phyloP scores from a whole-genome alignment of 2,329 filamentous ascomycete species.

The Penicillium sp. region DNA sequence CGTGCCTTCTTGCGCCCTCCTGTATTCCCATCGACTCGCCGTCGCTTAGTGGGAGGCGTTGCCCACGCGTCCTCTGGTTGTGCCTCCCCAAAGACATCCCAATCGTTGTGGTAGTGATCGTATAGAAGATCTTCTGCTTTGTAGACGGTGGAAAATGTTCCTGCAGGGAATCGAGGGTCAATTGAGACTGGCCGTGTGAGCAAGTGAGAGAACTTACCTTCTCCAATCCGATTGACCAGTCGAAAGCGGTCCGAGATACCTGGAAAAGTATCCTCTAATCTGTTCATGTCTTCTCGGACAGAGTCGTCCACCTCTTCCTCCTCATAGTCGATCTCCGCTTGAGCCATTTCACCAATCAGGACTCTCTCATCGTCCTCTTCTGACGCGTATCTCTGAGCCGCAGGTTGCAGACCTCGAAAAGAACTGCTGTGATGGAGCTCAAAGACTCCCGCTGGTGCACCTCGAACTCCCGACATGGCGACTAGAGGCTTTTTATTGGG shows the following conservation, averaged over 20 bases:
- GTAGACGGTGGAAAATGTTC: conserved; percentile 98
- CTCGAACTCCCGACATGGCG: conserved; percentile 29
- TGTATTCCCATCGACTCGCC: conserved; percentile 43
- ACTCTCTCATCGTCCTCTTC: conserved; percentile 15
- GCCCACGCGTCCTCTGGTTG: conserved; percentile 63
- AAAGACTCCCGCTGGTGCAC: conserved; percentile 26
- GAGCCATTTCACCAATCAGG: conserved; percentile 17
- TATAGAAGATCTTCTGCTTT: conserved; percentile 94
- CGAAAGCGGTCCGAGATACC: conserved; percentile 82
- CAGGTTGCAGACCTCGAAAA: conserved; percentile 11
- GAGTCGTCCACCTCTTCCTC: conserved; percentile 45
- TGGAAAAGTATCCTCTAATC: conserved; percentile 75
- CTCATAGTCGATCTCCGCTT: conserved; percentile 27
- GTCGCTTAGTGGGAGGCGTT: conserved; percentile 63
- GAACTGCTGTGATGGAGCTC: conserved; percentile 23
- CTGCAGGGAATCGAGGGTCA: conserved; percentile 47
- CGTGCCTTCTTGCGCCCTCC: conserved; percentile 56
- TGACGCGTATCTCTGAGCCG: conserved; percentile 16
- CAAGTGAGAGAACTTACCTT: no score
- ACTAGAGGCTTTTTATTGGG: neutral
- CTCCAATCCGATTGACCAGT: conserved; percentile 93
- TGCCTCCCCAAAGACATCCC: conserved; percentile 69
- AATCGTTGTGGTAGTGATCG: conserved; percentile 76
- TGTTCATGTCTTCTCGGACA: conserved; percentile 82
- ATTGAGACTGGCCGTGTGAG: no score